Evolutionary conservation across 2,329 filamentous ascomycete genomes (phyloP).

Genomic region (Colletotrichum sp.): DNA sequence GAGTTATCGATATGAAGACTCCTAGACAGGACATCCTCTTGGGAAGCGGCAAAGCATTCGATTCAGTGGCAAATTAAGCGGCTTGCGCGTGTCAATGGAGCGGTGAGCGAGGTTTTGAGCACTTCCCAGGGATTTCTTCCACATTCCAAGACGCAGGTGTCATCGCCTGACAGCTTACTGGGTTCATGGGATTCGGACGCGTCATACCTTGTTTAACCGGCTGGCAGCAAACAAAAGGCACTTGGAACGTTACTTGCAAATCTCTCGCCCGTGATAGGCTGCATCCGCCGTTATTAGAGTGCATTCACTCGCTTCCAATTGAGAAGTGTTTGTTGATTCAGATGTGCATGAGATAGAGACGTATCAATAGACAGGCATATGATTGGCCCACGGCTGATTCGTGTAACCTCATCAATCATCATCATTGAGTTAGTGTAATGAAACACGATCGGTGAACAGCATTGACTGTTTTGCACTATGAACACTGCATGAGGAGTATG

Average conservation of each 20-base stretch:
- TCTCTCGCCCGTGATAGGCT: background rate
- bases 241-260: background rate
- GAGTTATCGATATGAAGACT: background rate
- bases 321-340: background rate
- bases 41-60: background rate
- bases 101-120: background rate
- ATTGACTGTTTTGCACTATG: background rate
- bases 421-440: background rate
- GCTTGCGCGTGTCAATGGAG: background rate
- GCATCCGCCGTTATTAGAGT: background rate
- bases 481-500: background rate
- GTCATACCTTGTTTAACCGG: background rate
- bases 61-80: background rate
- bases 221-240: background rate
- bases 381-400: background rate
- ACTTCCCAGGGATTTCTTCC: background rate
- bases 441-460: background rate
- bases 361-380: background rate
- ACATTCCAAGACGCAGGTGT: background rate
- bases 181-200: background rate
- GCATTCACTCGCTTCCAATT: background rate
- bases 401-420: background rate
- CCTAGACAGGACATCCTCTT: rapidly evolving
- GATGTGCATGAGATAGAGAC: background rate
- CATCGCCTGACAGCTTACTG: background rate